Conservation (phyloP, 495 filamentous ascomycete species). For the Hypoxylon lienhwacheense region DNA sequence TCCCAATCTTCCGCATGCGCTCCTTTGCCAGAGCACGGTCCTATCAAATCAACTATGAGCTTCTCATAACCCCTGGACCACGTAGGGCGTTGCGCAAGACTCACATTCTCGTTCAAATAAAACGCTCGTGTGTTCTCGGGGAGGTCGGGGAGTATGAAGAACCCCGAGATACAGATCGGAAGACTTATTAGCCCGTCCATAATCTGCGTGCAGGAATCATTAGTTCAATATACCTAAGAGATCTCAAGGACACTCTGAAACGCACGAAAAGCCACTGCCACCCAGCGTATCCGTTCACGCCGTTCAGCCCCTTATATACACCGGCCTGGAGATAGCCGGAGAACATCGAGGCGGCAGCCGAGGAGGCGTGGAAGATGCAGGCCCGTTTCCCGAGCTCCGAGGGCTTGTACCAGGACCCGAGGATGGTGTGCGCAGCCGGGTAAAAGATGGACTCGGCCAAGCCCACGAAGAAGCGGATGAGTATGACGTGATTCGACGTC, state of each 20-base stretch:
- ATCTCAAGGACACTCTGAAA: neutral
- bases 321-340: constrained; percentile 53
- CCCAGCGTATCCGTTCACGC: constrained; percentile 47
- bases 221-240: neutral
- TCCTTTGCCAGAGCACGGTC: constrained; percentile 49
- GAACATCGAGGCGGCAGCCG: constrained; percentile 37
- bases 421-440: constrained; percentile 32
- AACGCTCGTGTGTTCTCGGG: constrained; percentile 46
- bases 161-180: constrained; percentile 50
- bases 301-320: constrained; percentile 50
- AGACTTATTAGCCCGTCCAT: constrained; percentile 53
- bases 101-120: constrained; percentile 46
- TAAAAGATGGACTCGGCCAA: constrained; percentile 52
- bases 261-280: constrained; percentile 57
- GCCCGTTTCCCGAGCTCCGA: constrained; percentile 42
- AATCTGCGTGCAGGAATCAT: constrained; percentile 27
- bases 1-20: constrained; percentile 54
- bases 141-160: constrained; percentile 48
- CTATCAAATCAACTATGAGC: constrained; percentile 27
- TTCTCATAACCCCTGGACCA: neutral
- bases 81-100: neutral
- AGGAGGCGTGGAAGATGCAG: constrained; percentile 42
- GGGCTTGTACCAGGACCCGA: constrained; percentile 39
- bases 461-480: constrained; percentile 51
- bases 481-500: constrained; percentile 36